phyloP scores from a whole-genome alignment of 1,284 basidiomycete species.

The Termitomyces sp. region DNA sequence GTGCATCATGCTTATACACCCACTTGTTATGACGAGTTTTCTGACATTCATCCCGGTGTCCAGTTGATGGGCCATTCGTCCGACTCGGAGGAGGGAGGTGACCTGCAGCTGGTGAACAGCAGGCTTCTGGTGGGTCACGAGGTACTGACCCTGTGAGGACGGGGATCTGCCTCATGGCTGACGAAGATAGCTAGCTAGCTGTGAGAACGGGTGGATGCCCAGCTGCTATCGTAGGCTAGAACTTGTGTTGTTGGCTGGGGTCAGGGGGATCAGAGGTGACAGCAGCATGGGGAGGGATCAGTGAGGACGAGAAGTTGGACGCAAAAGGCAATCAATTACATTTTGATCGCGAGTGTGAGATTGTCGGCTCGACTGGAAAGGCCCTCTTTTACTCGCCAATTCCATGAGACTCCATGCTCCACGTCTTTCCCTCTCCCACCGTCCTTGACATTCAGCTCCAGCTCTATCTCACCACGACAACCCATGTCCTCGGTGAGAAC shows the following conservation, averaged over 20 bases:
- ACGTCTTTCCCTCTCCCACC: constrained; percentile 4
- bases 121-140: neutral
- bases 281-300: constrained; percentile 2
- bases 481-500: constrained; percentile 10
- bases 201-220: neutral
- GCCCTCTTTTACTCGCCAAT: constrained; percentile 6
- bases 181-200: neutral
- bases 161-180: constrained; percentile 3
- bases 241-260: neutral
- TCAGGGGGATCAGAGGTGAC: constrained; percentile 4
- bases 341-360: constrained; percentile 16
- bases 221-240: neutral
- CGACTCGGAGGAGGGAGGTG: neutral
- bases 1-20: neutral
- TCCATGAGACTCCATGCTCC: constrained; percentile 9
- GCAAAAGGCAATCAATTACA: constrained; percentile 13
- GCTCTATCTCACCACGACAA: neutral
- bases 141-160: neutral
- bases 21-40: neutral
- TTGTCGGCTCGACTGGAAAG: constrained; percentile 11
- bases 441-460: neutral
- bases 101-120: neutral
- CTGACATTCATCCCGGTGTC: neutral
- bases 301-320: constrained; percentile 2
- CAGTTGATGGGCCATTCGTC: neutral